Evolutionary conservation across 1,284 basidiomycete species (phyloP).

Genomic region (Cystobasidiaceae sp.): DNA sequence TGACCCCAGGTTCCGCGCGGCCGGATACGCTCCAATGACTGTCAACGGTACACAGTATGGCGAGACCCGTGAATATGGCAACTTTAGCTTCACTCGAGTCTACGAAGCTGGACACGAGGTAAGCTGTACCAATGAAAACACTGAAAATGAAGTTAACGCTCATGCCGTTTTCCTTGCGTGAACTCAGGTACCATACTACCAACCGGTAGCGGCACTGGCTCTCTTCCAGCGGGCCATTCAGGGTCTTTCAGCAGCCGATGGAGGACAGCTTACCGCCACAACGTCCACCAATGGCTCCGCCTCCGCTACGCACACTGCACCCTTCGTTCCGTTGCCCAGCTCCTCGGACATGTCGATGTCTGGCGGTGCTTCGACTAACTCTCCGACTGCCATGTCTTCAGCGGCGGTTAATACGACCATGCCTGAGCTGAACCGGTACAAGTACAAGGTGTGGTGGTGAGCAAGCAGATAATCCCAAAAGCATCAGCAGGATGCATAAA

Average conservation of each 20-base stretch:
- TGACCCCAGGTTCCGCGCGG: neutral
- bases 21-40: constrained; percentile 4
- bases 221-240: neutral
- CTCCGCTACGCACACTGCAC: constrained; percentile 1
- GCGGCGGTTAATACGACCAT: constrained; percentile 16
- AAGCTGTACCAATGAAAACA: neutral
- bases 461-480: no score
- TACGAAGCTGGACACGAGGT: neutral
- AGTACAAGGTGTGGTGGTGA: constrained; percentile 19
- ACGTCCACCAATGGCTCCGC: constrained; percentile 16
- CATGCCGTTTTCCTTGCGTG: neutral
- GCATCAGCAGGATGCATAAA: no score
- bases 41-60: constrained; percentile 17
- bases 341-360: neutral
- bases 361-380: neutral
- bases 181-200: neutral
- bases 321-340: constrained; percentile 5
- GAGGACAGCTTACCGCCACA: neutral
- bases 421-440: constrained; percentile 17
- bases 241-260: neutral
- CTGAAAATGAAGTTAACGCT: neutral
- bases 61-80: constrained; percentile 10
- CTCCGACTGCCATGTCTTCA: no score
- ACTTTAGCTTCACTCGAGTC: neutral
- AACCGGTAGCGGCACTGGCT: neutral